Percentiles rank a stretch among this genome's conserved stretches.
phyloP scores from a whole-genome alignment of 2,329 filamentous ascomycete species.

The Tympanopsis confertula region DNA sequence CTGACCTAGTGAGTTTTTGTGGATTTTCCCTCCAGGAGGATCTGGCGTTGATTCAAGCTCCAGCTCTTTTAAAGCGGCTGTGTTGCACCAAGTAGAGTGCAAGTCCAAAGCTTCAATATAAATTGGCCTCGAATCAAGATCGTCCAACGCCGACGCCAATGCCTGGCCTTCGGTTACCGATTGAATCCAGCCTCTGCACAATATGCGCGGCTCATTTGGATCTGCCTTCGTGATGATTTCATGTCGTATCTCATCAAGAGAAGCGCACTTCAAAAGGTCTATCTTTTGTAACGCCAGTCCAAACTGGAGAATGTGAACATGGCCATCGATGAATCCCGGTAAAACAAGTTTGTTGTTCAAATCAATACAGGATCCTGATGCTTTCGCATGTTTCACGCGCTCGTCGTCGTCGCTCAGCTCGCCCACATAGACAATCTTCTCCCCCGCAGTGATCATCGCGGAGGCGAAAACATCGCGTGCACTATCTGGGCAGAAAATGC shows the following conservation, averaged over 20 bases:
- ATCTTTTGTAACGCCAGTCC: constrained; percentile 40
- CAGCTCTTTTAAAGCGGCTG: constrained; percentile 35
- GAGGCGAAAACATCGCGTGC: too few relatives aligned
- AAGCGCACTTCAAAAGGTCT: constrained; percentile 30
- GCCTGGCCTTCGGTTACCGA: constrained; percentile 37
- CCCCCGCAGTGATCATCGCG: background rate
- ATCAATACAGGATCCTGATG: constrained; percentile 14
- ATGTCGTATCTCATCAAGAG: constrained; percentile 33
- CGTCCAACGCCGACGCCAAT: constrained; percentile 35
- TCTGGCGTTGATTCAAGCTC: constrained; percentile 30
- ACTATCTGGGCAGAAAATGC: too few relatives aligned
- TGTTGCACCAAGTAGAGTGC: constrained; percentile 44
- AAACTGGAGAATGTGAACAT: constrained; percentile 38
- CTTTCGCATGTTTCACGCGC: constrained; percentile 12
- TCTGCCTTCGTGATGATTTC: constrained; percentile 33
- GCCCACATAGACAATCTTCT: background rate
- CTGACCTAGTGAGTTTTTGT: constrained; percentile 31
- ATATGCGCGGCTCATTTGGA: constrained; percentile 30
- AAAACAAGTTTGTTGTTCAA: constrained; percentile 28
- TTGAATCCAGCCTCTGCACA: constrained; percentile 44
- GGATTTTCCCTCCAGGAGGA: constrained; percentile 38
- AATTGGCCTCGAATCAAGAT: constrained; percentile 36
- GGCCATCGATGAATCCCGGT: constrained; percentile 42
- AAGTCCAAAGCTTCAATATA: constrained; percentile 45
- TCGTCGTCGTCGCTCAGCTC: constrained; percentile 10